These are phyloP conservation scores for Boletus rex-veris DNA, from an alignment of 768 basidiomycete genomes.

Conservation along the genomic window DNA sequence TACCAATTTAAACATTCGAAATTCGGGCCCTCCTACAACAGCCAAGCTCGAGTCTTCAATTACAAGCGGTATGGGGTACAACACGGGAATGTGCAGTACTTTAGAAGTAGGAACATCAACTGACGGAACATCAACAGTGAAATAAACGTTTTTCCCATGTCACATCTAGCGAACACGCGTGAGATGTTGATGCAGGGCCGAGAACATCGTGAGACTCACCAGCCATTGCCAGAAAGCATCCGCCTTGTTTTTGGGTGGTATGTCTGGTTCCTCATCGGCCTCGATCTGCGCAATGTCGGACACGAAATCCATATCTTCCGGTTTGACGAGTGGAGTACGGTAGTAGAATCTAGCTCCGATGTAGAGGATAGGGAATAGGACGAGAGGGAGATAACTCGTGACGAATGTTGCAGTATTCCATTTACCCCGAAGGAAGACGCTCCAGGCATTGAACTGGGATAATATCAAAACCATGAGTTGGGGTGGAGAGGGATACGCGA, in stretches of 20 bases:
- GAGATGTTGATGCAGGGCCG: not conserved
- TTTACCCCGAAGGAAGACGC: constrained; percentile 48
- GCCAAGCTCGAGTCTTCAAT: not conserved
- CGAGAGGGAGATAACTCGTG: constrained; percentile 74
- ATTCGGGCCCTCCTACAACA: not conserved
- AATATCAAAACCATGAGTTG: constrained; percentile 28
- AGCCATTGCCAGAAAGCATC: constrained; percentile 81
- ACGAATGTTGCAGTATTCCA: constrained; percentile 70
- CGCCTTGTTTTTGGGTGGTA: constrained; percentile 59
- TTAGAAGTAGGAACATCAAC: not conserved
- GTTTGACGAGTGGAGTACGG: constrained; percentile 18
- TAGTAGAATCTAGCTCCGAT: constrained; percentile 49
- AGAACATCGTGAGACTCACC: constrained; percentile 41
- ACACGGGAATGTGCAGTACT: constrained; percentile 1
- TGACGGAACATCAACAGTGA: no score
- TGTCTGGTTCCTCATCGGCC: constrained; percentile 67
- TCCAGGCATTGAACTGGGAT: constrained; percentile 45
- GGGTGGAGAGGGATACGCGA: not conserved
- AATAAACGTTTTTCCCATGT: not conserved
- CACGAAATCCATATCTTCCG: constrained; percentile 83
- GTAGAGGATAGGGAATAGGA: constrained; percentile 77
- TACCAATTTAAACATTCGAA: constrained; percentile 16
- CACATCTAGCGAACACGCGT: constrained; percentile 18
- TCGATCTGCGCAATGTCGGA: constrained; percentile 67
- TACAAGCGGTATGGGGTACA: constrained; percentile 4